Evolutionary conservation across 805 yeast species (phyloP).

Genomic region (Brettanomyces nanus): DNA sequence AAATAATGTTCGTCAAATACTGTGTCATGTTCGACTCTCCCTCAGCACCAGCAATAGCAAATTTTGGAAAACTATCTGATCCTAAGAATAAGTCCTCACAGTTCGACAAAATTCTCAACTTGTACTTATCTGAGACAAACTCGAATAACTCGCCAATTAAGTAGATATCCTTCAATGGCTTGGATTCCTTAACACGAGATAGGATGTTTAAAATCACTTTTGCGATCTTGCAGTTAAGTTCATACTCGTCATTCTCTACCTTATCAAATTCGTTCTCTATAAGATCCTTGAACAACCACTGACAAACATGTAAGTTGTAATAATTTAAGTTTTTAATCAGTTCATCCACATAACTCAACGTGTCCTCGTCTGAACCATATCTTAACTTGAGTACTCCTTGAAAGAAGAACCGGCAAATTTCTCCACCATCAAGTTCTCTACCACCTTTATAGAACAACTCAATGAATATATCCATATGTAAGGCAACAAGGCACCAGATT

Average conservation of each 20-base stretch:
- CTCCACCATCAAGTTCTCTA: background rate
- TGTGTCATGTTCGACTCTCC: slow-evolving; percentile 29
- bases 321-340: slow-evolving; percentile 25
- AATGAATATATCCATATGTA: slow-evolving; percentile 12
- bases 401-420: slow-evolving; percentile 4
- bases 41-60: slow-evolving; percentile 9
- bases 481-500: slow-evolving; percentile 18
- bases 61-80: slow-evolving; percentile 32
- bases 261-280: slow-evolving; percentile 16
- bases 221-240: slow-evolving; percentile 5
- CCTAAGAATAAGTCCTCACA: slow-evolving; percentile 35
- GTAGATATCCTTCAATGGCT: slow-evolving; percentile 6
- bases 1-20: slow-evolving; percentile 35
- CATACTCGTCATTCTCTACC: slow-evolving; percentile 8
- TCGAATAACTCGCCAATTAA: slow-evolving; percentile 33
- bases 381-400: slow-evolving; percentile 7
- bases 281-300: slow-evolving; percentile 28
- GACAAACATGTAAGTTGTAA: slow-evolving; percentile 35
- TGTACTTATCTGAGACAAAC: slow-evolving; percentile 25
- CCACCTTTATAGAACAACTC: slow-evolving; percentile 12
- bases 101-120: slow-evolving; percentile 26
- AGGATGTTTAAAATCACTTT: slow-evolving; percentile 9
- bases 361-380: background rate
- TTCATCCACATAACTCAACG: slow-evolving; percentile 1
- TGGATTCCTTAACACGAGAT: slow-evolving; percentile 7